These are phyloP conservation scores for Barnettozyma botsteinii DNA, from an alignment of 805 yeast genomes.

Conservation along the genomic window DNA sequence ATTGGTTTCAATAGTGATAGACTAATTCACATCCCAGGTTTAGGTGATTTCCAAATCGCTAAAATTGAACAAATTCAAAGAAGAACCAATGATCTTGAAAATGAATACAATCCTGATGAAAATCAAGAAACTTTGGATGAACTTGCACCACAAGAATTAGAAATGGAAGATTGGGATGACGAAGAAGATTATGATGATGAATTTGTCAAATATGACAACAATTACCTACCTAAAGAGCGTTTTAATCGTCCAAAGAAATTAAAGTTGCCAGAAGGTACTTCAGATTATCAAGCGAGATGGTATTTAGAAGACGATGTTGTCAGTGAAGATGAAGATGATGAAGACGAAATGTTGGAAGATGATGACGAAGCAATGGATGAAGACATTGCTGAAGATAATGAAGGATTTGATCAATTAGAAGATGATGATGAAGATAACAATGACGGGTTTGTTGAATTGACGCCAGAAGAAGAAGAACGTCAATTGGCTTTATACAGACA, in stretches of 20 bases:
- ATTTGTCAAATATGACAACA: slow-evolving; percentile 34
- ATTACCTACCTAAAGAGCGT: slow-evolving; percentile 31
- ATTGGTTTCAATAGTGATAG: slow-evolving; percentile 73
- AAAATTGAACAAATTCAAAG: slow-evolving; percentile 49
- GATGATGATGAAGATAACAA: slow-evolving; percentile 22
- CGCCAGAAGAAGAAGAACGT: slow-evolving; percentile 76
- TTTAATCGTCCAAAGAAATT: slow-evolving; percentile 27
- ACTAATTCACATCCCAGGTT: slow-evolving; percentile 79
- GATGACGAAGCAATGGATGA: slow-evolving; percentile 22
- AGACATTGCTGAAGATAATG: slow-evolving; percentile 28
- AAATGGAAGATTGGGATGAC: slow-evolving; percentile 38
- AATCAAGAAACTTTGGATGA: slow-evolving; percentile 56
- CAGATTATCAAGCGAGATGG: slow-evolving; percentile 80
- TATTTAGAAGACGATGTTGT: slow-evolving; percentile 49
- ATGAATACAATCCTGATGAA: slow-evolving; percentile 30
- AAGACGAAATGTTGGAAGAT: slow-evolving; percentile 16
- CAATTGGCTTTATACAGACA: slow-evolving; percentile 67
- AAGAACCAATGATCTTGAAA: slow-evolving; percentile 18
- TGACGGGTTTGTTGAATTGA: slow-evolving; percentile 62
- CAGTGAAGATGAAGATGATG: slow-evolving; percentile 23
- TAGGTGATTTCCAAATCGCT: slow-evolving; percentile 81
- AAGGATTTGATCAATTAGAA: slow-evolving; percentile 19
- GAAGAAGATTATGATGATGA: slow-evolving; percentile 28
- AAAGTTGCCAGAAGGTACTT: slow-evolving; percentile 67
- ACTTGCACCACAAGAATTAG: slow-evolving; percentile 48